Evolutionary conservation across 805 yeast genomes (phyloP), one percentile per base, ranked within the genome.

Genomic region (Candida boidinii): DNA sequence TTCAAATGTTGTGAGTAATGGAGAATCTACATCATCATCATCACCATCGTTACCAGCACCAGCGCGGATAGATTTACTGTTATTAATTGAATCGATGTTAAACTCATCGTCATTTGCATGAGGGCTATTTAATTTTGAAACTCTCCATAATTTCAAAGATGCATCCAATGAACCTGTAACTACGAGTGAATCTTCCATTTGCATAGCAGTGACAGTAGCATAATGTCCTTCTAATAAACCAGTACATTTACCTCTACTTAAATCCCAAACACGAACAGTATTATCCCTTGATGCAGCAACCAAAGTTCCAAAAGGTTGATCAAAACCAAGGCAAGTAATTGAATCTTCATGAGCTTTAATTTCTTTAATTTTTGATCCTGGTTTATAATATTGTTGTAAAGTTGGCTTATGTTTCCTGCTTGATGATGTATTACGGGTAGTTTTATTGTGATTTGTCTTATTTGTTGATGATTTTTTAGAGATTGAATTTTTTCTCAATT

Each of bases 261-360:
- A 54, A 59, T 87, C 94, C 95, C 95, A 87, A 4, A 87, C 81
- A 41, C 79, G 68, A 4, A 86, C 79, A 0, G 81, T 73, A 49
- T 79, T 83, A 51, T 86, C 95, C 44, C 75, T 58, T 10, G 86
- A 73, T 0, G 95, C 85, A 12, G 88, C 71, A 2, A 86, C 88
- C 53, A 85, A 45, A 1, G 76, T 75, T 2, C 87, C 88, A 54
- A 77, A 81, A 11, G 90, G 90, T 17, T 69, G 61, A 48, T 80
- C 86, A 49, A 81, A 80, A 41, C 77, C 87, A 37, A 81, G 49
- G 22, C 75, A 64, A 1, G 73, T 66, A 16, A 82, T 60, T 3
- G 70, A 41, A 28, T 66, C 73, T 4, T 62, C 62, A 45, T 78
- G 84, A 1, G 76, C 76, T 12, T 61, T 49, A 28, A 78, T 57